phyloP scores from a whole-genome alignment of 495 filamentous ascomycete genomes.

The Lasiosphaeria hispida region DNA sequence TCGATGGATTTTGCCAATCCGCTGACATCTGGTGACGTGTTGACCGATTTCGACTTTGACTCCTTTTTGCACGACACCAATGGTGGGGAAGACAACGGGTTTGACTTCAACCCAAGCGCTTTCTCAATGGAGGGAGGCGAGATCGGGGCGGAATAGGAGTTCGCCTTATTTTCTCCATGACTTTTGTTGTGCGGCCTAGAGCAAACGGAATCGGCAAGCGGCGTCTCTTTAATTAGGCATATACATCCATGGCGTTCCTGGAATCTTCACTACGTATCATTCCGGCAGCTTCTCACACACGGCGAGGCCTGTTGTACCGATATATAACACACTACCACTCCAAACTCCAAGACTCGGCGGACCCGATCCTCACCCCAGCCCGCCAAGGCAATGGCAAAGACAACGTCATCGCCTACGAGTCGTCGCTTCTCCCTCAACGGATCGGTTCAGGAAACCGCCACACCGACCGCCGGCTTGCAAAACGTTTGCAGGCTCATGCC shows the following conservation, averaged over 20 bases:
- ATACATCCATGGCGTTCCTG: constrained; percentile 1
- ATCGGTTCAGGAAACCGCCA: too few relatives aligned
- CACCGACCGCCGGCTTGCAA: too few relatives aligned
- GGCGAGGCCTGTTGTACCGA: not conserved
- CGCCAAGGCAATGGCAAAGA: too few relatives aligned
- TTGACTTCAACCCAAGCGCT: constrained; percentile 43
- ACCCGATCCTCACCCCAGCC: too few relatives aligned
- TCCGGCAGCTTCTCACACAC: not conserved
- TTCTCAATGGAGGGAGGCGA: constrained; percentile 47
- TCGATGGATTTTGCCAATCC: constrained; percentile 60
- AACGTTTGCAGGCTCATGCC: too few relatives aligned
- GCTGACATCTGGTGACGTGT: constrained; percentile 64
- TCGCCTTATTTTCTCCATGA: constrained; percentile 10
- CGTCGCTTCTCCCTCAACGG: too few relatives aligned
- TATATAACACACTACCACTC: not conserved
- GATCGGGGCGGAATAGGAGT: constrained; percentile 49
- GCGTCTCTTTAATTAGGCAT: not conserved
- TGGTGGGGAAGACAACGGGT: constrained; percentile 36
- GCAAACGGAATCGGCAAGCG: constrained; percentile 5
- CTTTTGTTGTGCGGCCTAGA: not conserved
- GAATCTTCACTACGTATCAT: not conserved
- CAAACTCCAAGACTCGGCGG: too few relatives aligned
- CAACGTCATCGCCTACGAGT: too few relatives aligned
- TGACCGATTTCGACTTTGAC: constrained; percentile 95
- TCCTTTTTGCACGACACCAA: constrained; percentile 69